Conservation (phyloP, 2,329 filamentous ascomycete genomes). For the Phoma sp. region DNA sequence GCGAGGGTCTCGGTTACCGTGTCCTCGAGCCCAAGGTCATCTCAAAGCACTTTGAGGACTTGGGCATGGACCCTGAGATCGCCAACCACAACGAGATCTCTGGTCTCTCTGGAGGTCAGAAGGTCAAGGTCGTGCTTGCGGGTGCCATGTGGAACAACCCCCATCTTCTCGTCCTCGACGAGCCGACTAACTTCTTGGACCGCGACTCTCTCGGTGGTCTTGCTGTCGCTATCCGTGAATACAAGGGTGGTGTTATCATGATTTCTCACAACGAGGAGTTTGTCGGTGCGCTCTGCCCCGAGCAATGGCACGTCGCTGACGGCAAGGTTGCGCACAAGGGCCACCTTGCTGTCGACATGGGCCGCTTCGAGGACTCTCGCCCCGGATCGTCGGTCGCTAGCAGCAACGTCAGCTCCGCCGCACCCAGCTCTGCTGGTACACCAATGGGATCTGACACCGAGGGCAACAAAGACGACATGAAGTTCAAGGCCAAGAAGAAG, state of each 20-base stretch:
- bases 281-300: slow-evolving; percentile 90
- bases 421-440: slow-evolving; percentile 58
- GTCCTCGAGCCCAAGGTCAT: slow-evolving; percentile 92
- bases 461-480: slow-evolving; percentile 76
- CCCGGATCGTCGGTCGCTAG: slow-evolving; percentile 66
- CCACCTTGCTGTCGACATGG: slow-evolving; percentile 72
- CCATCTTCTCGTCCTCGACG: slow-evolving; percentile 94
- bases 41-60: slow-evolving; percentile 96
- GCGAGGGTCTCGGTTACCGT: slow-evolving; percentile 96
- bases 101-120: slow-evolving; percentile 93
- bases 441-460: slow-evolving; percentile 84
- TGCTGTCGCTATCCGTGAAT: slow-evolving; percentile 96
- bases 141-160: slow-evolving; percentile 99
- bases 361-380: slow-evolving; percentile 85
- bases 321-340: slow-evolving; percentile 87
- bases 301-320: slow-evolving; percentile 94
- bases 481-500: slow-evolving; percentile 93
- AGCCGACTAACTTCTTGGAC: slow-evolving; percentile 99
- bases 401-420: slow-evolving; percentile 47
- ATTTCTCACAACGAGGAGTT: slow-evolving; percentile 99
- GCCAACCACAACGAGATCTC: slow-evolving; percentile 99
- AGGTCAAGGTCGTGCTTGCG: slow-evolving; percentile 98
- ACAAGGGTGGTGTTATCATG: slow-evolving; percentile 98
- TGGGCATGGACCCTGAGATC: slow-evolving; percentile 95
- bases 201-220: slow-evolving; percentile 95